These are phyloP conservation scores for Olyra latifolia DNA, from an alignment of 176 grass and related monocot genomes.

Conservation along the genomic window DNA sequence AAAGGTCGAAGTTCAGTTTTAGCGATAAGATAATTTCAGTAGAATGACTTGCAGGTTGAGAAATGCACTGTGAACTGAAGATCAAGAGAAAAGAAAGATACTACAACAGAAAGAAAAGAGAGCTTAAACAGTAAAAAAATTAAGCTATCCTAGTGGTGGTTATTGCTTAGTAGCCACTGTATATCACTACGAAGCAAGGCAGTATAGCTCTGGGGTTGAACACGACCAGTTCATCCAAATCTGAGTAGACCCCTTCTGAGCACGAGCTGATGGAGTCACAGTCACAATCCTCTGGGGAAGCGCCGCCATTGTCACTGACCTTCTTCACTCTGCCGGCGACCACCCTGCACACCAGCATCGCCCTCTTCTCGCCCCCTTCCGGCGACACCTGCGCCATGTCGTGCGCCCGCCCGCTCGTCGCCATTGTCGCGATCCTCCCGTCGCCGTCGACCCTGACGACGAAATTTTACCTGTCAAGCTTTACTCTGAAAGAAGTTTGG, in stretches of 20 bases:
- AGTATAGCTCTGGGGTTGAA: slow-evolving; percentile 75
- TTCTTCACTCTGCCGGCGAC: slow-evolving; percentile 82
- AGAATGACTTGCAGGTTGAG: not conserved
- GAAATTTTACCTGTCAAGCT: not conserved
- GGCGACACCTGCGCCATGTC: slow-evolving; percentile 23
- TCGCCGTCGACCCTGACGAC: slow-evolving; percentile 37
- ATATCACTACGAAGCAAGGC: slow-evolving; percentile 88
- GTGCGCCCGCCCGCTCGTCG: slow-evolving; percentile 69
- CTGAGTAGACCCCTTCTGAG: slow-evolving; percentile 33
- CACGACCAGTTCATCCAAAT: slow-evolving; percentile 76
- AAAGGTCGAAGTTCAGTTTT: no score
- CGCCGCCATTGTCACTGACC: slow-evolving; percentile 5
- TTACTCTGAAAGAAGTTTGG: not conserved
- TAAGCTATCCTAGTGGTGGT: slow-evolving; percentile 1
- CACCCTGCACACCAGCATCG: slow-evolving; percentile 88
- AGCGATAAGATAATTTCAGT: no score
- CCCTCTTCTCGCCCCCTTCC: slow-evolving; percentile 46
- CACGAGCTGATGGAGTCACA: slow-evolving; percentile 29
- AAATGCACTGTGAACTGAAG: not conserved
- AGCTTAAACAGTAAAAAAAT: not conserved
- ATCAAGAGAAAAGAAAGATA: not conserved
- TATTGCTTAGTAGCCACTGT: slow-evolving; percentile 52
- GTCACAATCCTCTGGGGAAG: slow-evolving; percentile 41
- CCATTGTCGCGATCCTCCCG: slow-evolving; percentile 67
- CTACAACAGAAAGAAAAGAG: not conserved